Evolutionary conservation across 441 rosid species (phyloP).

Genomic region (Adansonia madagascariensis): DNA sequence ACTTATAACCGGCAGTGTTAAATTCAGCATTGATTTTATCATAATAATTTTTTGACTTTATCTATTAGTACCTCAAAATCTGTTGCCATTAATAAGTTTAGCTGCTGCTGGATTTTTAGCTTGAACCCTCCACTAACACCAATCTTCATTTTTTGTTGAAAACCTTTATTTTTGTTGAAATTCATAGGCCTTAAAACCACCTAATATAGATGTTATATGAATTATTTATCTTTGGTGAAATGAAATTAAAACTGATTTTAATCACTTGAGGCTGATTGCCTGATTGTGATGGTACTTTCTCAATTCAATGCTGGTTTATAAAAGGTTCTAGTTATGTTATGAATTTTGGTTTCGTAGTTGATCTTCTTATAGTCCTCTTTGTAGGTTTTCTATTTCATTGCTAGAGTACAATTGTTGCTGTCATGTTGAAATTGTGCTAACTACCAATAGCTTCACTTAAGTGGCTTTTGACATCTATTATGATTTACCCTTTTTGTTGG

Average conservation of each 20-base stretch:
- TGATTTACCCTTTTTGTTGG: not conserved
- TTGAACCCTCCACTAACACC: not conserved
- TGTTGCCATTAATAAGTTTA: not conserved
- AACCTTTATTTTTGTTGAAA: not conserved
- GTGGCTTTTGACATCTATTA: conserved; percentile 9
- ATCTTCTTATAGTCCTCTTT: not conserved
- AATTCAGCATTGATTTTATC: not conserved
- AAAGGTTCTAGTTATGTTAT: not conserved
- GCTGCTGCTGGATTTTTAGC: not conserved
- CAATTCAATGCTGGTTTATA: not conserved
- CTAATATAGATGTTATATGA: not conserved
- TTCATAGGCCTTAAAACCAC: not conserved
- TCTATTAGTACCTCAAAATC: not conserved
- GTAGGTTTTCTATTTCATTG: not conserved
- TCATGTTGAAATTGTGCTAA: not conserved
- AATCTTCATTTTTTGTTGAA: not conserved
- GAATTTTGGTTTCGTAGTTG: not conserved
- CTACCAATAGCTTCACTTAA: not conserved
- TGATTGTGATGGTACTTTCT: not conserved
- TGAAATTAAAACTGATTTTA: not conserved
- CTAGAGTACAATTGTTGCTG: not conserved
- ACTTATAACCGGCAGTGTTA: not conserved
- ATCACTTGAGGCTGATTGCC: not conserved
- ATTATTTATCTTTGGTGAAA: not conserved
- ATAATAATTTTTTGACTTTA: not conserved